phyloP scores from a whole-genome alignment of 768 basidiomycete species.

The Candolleomyces eurysporus region DNA sequence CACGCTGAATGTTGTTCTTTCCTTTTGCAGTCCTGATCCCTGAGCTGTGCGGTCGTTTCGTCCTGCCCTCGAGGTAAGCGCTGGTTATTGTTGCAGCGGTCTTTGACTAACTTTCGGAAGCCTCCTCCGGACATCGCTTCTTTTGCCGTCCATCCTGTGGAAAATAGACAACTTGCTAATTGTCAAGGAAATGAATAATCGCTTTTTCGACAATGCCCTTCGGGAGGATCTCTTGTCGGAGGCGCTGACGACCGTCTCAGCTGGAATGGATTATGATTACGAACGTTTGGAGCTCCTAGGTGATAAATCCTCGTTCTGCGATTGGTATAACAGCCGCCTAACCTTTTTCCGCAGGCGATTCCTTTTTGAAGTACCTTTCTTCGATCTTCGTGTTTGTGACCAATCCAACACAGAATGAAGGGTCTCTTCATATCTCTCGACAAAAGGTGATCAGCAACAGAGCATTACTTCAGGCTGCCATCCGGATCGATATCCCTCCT shows the following conservation, averaged over 20 bases:
- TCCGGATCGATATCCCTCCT: slow-evolving; percentile 57
- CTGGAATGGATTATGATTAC: slow-evolving; percentile 71
- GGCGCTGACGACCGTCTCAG: slow-evolving; percentile 71
- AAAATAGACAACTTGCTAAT: slow-evolving; percentile 74
- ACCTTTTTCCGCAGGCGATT: slow-evolving; percentile 53
- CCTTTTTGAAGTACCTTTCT: slow-evolving; percentile 77
- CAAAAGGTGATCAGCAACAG: slow-evolving; percentile 76
- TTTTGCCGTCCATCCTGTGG: slow-evolving; percentile 72
- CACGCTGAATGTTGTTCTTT: background rate
- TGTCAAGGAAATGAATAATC: slow-evolving; percentile 75
- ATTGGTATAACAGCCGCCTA: slow-evolving; percentile 8
- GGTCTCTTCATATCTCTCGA: slow-evolving; percentile 62
- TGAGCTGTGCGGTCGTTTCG: slow-evolving; percentile 73
- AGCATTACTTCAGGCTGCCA: slow-evolving; percentile 54
- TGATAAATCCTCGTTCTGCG: slow-evolving; percentile 26
- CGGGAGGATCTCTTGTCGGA: slow-evolving; percentile 57
- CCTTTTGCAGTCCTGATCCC: slow-evolving; percentile 67
- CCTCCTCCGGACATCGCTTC: slow-evolving; percentile 61
- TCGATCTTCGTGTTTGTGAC: slow-evolving; percentile 74
- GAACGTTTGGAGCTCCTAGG: slow-evolving; percentile 84
- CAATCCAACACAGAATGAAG: slow-evolving; percentile 62
- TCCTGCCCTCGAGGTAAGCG: slow-evolving; percentile 66
- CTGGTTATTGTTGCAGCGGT: background rate
- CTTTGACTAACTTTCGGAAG: slow-evolving; percentile 30
- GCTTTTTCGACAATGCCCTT: slow-evolving; percentile 61